A percentile compares a stretch with the other conserved stretches of the same genome.
These are phyloP conservation scores for Eucalyptus lansdowneana DNA, from an alignment of 345 rosid species.

Conservation along the genomic window DNA sequence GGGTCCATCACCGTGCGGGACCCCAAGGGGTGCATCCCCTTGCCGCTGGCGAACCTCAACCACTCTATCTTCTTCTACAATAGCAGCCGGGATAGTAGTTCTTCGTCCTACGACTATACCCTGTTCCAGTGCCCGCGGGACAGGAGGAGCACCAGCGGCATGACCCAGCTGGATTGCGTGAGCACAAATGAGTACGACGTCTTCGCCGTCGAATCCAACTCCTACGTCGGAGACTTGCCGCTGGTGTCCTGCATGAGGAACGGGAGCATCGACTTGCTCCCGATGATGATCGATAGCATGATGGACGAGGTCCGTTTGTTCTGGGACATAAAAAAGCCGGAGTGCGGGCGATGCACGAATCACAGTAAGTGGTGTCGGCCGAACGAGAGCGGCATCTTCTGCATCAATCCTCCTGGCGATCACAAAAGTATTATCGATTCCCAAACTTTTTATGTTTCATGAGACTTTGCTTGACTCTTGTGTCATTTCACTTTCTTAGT, in stretches of 20 bases:
- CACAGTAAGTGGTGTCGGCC: no score
- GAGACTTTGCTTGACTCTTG: no score
- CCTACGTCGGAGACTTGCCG: not conserved
- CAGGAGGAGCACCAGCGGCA: not conserved
- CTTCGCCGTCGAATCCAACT: fast-evolving
- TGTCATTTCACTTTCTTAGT: no score
- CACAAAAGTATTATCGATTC: no score
- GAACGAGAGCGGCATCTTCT: no score
- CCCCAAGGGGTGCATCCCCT: not conserved
- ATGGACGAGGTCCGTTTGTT: no score
- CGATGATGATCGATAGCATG: not conserved
- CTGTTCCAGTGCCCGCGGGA: not conserved
- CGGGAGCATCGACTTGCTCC: not conserved
- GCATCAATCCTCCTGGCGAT: no score
- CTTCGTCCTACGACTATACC: not conserved
- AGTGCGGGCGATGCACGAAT: no score
- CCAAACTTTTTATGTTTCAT: no score
- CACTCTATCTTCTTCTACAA: not conserved
- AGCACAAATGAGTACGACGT: fast-evolving
- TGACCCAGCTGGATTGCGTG: not conserved
- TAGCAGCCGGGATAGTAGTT: fast-evolving
- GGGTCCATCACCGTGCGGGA: not conserved
- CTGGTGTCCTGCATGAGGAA: not conserved
- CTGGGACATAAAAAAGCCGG: no score
- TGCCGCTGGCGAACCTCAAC: not conserved